These are phyloP conservation scores for Auricularia auricula-judae DNA, from an alignment of 768 basidiomycete genomes.

Conservation along the genomic window DNA sequence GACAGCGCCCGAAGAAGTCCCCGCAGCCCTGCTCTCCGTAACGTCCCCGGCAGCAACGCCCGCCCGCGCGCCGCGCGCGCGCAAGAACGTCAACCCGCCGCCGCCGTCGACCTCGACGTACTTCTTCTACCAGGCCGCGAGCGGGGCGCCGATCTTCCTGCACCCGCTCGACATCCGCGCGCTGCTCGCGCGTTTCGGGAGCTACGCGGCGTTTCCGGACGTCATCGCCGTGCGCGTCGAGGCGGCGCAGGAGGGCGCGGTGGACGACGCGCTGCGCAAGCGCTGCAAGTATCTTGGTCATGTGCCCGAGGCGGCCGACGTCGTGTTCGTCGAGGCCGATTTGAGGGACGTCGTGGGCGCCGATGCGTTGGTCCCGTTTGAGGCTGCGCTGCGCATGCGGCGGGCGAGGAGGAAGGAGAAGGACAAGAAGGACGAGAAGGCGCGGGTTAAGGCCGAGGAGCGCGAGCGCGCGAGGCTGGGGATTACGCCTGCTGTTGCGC, in stretches of 20 bases:
- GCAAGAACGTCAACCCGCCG: constrained; percentile 75
- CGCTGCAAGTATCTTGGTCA: constrained; percentile 94
- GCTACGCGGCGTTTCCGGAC: constrained; percentile 77
- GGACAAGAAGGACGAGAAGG: constrained; percentile 76
- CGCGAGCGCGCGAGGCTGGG: constrained; percentile 31
- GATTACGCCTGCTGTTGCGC: constrained; percentile 11
- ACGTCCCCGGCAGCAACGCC: constrained; percentile 19
- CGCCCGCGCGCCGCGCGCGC: constrained; percentile 43
- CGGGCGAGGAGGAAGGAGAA: constrained; percentile 68
- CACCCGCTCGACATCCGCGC: constrained; percentile 95
- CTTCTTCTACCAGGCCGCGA: constrained; percentile 91
- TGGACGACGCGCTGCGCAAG: constrained; percentile 89
- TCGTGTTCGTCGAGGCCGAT: constrained; percentile 88
- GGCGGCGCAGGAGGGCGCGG: constrained; percentile 58
- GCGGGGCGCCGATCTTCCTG: constrained; percentile 83
- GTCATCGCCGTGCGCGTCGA: constrained; percentile 73
- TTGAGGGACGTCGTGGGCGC: constrained; percentile 64
- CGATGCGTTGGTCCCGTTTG: constrained; percentile 73
- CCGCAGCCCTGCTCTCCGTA: constrained; percentile 42
- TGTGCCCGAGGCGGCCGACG: constrained; percentile 83
- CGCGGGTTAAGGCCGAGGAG: constrained; percentile 69
- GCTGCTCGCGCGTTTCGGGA: constrained; percentile 70
- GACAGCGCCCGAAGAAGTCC: constrained; percentile 28
- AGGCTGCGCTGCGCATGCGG: constrained; percentile 68
- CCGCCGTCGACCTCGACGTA: constrained; percentile 84